Conservation (phyloP, 2,329 filamentous ascomycete species). For the Paraphoma sp. region DNA sequence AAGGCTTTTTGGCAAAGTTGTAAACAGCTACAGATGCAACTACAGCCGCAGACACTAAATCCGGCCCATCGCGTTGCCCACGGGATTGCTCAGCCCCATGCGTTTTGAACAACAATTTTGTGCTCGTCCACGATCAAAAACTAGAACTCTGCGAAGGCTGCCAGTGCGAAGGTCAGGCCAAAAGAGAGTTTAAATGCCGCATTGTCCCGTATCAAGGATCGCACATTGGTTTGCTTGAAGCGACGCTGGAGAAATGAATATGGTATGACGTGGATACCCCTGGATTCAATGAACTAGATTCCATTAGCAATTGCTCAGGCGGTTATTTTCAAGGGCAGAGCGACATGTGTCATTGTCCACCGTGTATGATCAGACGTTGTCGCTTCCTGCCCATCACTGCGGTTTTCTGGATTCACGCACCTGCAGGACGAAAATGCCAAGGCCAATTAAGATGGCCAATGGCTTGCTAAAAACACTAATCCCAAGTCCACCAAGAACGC, state of each 20-base stretch:
- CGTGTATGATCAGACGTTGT: too few species aligned
- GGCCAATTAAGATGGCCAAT: conserved; percentile 70
- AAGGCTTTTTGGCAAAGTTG: conserved; percentile 46
- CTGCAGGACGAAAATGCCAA: conserved; percentile 69
- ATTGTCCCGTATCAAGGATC: conserved; percentile 62
- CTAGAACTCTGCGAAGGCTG: conserved; percentile 67
- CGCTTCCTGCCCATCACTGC: too few species aligned
- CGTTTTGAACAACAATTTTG: too few species aligned
- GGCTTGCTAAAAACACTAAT: conserved; percentile 75
- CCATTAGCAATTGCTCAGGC: conserved; percentile 21
- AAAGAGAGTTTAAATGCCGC: conserved; percentile 73
- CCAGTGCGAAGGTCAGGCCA: conserved; percentile 74
- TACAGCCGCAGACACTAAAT: conserved; percentile 40
- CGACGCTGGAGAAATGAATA: conserved; percentile 59
- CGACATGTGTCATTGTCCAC: too few species aligned
- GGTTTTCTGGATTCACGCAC: conserved; percentile 51
- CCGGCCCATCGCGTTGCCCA: conserved; percentile 32
- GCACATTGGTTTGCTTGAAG: conserved; percentile 57
- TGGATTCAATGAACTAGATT: conserved; percentile 56
- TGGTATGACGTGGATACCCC: conserved; percentile 59
- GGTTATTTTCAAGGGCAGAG: not conserved
- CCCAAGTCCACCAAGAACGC: conserved; percentile 61
- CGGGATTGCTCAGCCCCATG: not conserved
- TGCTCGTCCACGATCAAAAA: not conserved
- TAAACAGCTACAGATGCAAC: conserved; percentile 46